Base-by-base conservation (phyloP, 768 basidiomycete genomes). In the Boletus barrowsii region DNA sequence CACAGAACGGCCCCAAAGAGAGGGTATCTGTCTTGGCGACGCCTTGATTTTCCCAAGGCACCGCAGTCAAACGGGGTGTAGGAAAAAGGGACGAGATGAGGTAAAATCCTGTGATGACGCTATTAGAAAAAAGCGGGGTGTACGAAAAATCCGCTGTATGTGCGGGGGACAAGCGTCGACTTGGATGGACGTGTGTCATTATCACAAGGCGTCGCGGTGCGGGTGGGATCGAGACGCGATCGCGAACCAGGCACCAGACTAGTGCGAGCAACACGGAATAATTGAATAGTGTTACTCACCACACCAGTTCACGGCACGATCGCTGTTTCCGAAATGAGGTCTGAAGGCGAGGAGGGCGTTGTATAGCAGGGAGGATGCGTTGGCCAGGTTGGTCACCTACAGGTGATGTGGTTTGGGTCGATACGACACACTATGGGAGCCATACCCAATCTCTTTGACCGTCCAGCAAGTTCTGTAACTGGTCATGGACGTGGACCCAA, bases 261-360 rank as follows among this genome's bases (percentile, higher is more conserved):
- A 39, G 50, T 26, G 48, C 20, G 42, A 54, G 37, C 32, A 55
- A n/a, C 37, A 26, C 24, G 26, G 36, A 50, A 17, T 14, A 4
- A 39, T 11, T 29, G 49, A 20, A 52, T 35, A n/a, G 24, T 20
- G 35, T 8, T 29, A 72, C 90, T 74, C 62, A 94, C 95, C 95
- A 75, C 87, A 87, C 95, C 94, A 98, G 66, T 96, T 96, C 20
- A 96, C 90, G 4, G 88, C 82, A 49, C 83, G 80, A 36, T 80
- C 73, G 5, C 70, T 74, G 35, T 64, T 62, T 29, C 90, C 91
- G 61, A 90, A 93, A 63, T 81, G 73, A 24, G 77, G 64, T 13
- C 76, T 72, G 58, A 87, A 95, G 15, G 83, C 84, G 44, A 83
- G 79, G 43, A 94, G 79, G 11, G 89, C 79, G 62, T 86, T 83